Conservation (phyloP, 2,329 filamentous ascomycete genomes). For the Aspergillus sp. region DNA sequence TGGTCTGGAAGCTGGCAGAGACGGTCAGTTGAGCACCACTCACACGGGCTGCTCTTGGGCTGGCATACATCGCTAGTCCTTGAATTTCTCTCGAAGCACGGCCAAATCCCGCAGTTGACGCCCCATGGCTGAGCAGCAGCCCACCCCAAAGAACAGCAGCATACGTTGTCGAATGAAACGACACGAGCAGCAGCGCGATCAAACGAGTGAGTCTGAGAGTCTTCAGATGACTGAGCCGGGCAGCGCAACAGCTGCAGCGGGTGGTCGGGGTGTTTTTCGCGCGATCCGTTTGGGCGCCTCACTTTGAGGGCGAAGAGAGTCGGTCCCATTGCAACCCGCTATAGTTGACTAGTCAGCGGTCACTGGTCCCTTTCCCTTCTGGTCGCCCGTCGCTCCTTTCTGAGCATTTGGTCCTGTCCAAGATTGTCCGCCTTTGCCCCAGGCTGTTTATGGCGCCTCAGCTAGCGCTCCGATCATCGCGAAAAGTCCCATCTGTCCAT, state of each 20-base stretch:
- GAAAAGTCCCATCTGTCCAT: neutral
- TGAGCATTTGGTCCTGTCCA: neutral
- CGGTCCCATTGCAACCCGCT: conserved; percentile 3
- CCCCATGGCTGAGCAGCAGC: conserved; percentile 11
- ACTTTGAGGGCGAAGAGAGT: conserved; percentile 23
- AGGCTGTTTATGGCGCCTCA: conserved; percentile 4
- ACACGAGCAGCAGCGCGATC: neutral
- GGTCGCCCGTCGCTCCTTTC: neutral
- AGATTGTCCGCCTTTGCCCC: neutral
- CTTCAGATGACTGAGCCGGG: conserved; percentile 16
- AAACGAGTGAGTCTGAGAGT: conserved; percentile 5
- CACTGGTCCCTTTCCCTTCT: neutral
- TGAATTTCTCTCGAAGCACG: neutral
- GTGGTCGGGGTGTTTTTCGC: conserved; percentile 24
- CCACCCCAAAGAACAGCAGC: conserved; percentile 1
- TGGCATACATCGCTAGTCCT: conserved; percentile 4
- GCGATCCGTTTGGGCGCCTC: conserved; percentile 41
- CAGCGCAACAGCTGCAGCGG: conserved; percentile 8
- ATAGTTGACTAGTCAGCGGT: neutral
- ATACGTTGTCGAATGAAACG: conserved; percentile 8
- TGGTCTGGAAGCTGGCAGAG: conserved; percentile 13
- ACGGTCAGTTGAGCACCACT: conserved; percentile 9
- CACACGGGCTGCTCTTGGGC: conserved; percentile 2
- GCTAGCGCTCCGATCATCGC: conserved; percentile 18
- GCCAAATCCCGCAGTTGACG: conserved; percentile 14